Evolutionary conservation across 352 stramenopile species (phyloP), one percentile per base, ranked within the genome.

Genomic region (Phytophthora pisi): DNA sequence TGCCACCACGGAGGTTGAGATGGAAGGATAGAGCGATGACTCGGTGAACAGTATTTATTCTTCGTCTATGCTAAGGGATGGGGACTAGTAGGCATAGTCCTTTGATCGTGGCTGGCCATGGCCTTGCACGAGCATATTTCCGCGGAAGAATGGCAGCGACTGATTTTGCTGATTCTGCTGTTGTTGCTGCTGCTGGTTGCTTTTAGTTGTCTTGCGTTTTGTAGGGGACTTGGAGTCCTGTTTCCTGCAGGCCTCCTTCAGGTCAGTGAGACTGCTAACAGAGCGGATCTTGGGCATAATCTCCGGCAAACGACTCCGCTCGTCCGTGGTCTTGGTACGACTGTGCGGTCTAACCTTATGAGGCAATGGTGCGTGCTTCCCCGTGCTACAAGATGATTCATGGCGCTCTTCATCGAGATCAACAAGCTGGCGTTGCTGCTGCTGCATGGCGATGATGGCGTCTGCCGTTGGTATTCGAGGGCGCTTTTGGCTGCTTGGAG

Each of bases 141-240:
- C 83, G 2, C 78, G 73, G 70, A 91, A 93, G 54, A 93, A 93
- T 59, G 85, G 85, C 45, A 91, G 57, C 11, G 66, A 70, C 20
- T 70, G 76, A 49, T 68, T 66, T 72, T 76, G 65, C 38, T 74
- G 58, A 23, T 75, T 73, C 20, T 20, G 20, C 57, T 68, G 54
- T 47, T 71, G 54, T 34, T 74, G 53, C 53, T 67, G 58, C 6
- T 72, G 70, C 11, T 77, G 64, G 4, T 72, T 73, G 42, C 10
- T 77, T 64, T 68, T 77, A 16, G 49, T 57, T 26, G 38, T 0
- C 16, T 66, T 68, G 4, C 40, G 36, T 56, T 63, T 62, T 26
- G 53, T 28, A 55, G 64, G 55, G 9, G 51, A 53, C 55, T 18
- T n/a, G 47, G 53, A 13, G 23, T 5, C 31, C 55, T 77, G 59